Base-by-base conservation (phyloP, 805 yeast species). In the Monosporozyma aerobia region DNA sequence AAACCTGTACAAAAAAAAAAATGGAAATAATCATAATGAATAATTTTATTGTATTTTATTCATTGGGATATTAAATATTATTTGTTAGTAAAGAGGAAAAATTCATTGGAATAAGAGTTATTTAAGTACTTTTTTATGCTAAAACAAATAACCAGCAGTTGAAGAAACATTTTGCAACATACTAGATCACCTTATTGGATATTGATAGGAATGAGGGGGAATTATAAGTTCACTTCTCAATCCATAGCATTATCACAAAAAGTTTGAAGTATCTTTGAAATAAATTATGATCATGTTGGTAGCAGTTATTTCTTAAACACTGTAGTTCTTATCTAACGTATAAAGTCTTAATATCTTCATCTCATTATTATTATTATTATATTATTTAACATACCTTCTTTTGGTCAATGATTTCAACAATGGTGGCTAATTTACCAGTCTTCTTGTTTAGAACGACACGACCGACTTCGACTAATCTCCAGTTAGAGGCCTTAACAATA, bases 381-480 rank as follows among this genome's bases (percentile, higher is more conserved):
- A 40, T 40, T 16, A 40, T 19, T 29, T 48, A 63, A 83, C 88
- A 74, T 83, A 86, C 98, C 81, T 97, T 87, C 84, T 89, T 90
- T 83, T 94, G 97, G 83, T 94, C 98, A 73, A 94, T 87, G 80
- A 94, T 88, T 83, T 94, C 99, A 72, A 90, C 98, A 71, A 94
- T 85, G 74, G 96, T 80, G 71, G 98, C 99, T 73, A 94, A 83
- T 78, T 89, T 87, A 68, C 86, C 86, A 61, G 82, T 75, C 77
- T 85, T 81, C 85, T 82, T 81, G 74, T 92, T 74, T 73, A 92
- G 85, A 76, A 90, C 96, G 74, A 94, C 87, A 82, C 99, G 96
- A 77, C 99, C 99, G 74, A 90, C 87, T 83, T 92, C 97, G 76
- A 94, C 99, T 73, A 82, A 83, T 87, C 97, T 89, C 98, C 98